These are phyloP conservation scores for Ogataea wickerhamii DNA, from an alignment of 805 yeast genomes.

Conservation along the genomic window DNA sequence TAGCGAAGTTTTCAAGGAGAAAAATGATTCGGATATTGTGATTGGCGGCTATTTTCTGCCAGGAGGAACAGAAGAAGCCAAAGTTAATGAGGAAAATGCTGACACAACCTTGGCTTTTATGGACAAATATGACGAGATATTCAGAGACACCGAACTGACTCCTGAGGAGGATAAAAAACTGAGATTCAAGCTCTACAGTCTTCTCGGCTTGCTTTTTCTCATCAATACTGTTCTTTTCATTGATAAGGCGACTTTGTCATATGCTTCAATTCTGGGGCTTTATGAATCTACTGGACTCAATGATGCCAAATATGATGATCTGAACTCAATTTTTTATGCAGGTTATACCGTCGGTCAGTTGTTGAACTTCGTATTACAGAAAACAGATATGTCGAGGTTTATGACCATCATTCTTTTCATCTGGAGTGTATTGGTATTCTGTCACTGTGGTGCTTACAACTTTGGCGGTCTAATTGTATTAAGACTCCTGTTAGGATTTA, in stretches of 20 bases:
- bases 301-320: background rate
- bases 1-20: no score
- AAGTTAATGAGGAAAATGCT: no score
- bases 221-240: slow-evolving; percentile 26
- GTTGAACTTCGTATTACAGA: slow-evolving; percentile 50
- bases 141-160: slow-evolving; percentile 37
- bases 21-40: no score
- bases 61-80: no score
- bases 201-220: slow-evolving; percentile 34
- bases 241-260: slow-evolving; percentile 1
- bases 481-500: slow-evolving; percentile 35
- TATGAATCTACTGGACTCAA: slow-evolving; percentile 1
- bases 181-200: slow-evolving; percentile 28
- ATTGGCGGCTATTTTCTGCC: no score
- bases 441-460: slow-evolving; percentile 28
- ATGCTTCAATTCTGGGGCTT: slow-evolving; percentile 1
- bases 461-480: slow-evolving; percentile 34
- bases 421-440: slow-evolving; percentile 34
- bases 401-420: slow-evolving; percentile 26
- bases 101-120: slow-evolving; percentile 23
- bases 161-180: slow-evolving; percentile 40
- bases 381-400: slow-evolving; percentile 41
- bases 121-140: slow-evolving; percentile 10
- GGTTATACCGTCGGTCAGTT: slow-evolving; percentile 23
- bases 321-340: slow-evolving; percentile 4